Base-by-base conservation (phyloP, 108 stramenopile genomes). In the Seminavis robusta region DNA sequence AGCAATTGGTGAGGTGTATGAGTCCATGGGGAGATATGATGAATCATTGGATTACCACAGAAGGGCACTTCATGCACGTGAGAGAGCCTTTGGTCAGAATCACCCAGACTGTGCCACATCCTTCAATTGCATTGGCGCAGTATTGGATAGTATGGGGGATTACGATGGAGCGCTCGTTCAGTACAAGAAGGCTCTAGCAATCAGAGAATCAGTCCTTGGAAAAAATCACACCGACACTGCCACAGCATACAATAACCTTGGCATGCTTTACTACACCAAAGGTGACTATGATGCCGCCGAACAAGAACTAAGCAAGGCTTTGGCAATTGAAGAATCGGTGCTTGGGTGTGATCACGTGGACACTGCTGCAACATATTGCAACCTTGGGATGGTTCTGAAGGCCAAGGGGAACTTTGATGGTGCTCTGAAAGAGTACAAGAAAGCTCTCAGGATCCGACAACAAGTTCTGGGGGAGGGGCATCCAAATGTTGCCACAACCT, bases 191-290 rank as follows among this genome's bases (percentile, higher is more conserved):
- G 44, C 44, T 45, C 15, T 19, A 16, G 44, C 44, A 20, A 45
- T 45, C 15, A n/a, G 17, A n/a, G 16, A n/a, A n/a, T 8, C 8
- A 45, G 44, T 45, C 8, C 10, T 16, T 20, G 44, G 44, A 8
- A 8, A 45, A 8, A 16, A n/a, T 17, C 44, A 45, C 17, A 8
- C 44, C 44, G 44, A 45, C 16, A 45, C 44, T 4, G 70, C 80
- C 6, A 51, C 77, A 0, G 70, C 72, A n/a, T 55, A 79, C 59
- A 79, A 79, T 56, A 83, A 76, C 53, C 47, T 76, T 27, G 81
- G 81, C 26, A 40, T 72, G 1, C 42, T 79, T 32, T 47, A 76
- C 31, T 83, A 76, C 47, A 59, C 76, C 59, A 63, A 53, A 38
- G 60, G 60, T 4, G 28, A 79, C 17, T 75, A 71, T 30, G 33